Conservation (phyloP, 352 stramenopile genomes). For the Globisporangium nagaii region DNA sequence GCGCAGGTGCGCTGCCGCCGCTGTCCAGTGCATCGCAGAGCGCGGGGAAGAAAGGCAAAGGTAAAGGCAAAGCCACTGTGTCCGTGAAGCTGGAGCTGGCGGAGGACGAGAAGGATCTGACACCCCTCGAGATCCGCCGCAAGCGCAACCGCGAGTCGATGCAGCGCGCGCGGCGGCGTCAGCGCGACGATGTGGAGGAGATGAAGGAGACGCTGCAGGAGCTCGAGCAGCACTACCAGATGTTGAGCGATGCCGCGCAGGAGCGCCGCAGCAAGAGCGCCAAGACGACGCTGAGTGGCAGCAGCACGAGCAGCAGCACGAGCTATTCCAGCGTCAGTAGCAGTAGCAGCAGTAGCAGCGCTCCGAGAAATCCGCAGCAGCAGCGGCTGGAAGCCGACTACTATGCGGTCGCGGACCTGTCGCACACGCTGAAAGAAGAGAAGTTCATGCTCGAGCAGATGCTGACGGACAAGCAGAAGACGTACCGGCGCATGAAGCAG, state of each 20-base stretch:
- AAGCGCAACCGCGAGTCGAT: slow-evolving; percentile 57
- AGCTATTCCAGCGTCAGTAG: not conserved
- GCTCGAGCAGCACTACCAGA: slow-evolving; percentile 38
- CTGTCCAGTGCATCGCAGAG: not conserved
- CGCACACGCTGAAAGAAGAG: slow-evolving; percentile 50
- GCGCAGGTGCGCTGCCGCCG: not conserved
- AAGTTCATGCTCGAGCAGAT: slow-evolving; percentile 49
- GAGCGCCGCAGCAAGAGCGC: slow-evolving; percentile 13
- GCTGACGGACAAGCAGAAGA: slow-evolving; percentile 18
- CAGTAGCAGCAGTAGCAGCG: not conserved
- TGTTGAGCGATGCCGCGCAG: slow-evolving; percentile 29
- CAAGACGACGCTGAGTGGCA: not conserved
- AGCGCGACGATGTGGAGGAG: slow-evolving; percentile 41
- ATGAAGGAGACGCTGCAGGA: slow-evolving; percentile 44
- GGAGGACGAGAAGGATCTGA: slow-evolving; percentile 29
- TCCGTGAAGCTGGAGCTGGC: slow-evolving; percentile 2
- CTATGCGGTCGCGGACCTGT: slow-evolving; percentile 43
- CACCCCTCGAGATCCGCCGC: slow-evolving; percentile 40
- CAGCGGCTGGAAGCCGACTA: slow-evolving; percentile 36
- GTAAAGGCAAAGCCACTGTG: not conserved
- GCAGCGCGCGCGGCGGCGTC: slow-evolving; percentile 34
- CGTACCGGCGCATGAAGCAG: slow-evolving; percentile 16
- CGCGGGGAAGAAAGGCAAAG: slow-evolving; percentile 5
- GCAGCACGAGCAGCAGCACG: not conserved
- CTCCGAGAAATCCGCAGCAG: slow-evolving; percentile 7